Evolutionary conservation across 768 basidiomycete species (phyloP).

Genomic region (Lepiota subincarnata): DNA sequence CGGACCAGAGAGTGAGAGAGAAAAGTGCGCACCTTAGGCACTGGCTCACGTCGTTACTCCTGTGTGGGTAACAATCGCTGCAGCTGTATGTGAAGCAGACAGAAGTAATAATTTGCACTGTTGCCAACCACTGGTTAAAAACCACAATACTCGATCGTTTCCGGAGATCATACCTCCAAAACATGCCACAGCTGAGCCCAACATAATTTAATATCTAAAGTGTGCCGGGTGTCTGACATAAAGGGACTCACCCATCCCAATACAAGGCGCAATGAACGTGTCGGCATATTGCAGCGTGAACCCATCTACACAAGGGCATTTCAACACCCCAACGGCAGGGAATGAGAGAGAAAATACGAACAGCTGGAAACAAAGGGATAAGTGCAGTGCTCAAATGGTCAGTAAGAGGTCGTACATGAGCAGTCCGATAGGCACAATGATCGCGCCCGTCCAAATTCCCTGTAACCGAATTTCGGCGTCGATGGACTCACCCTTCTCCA

Average conservation of each 20-base stretch:
- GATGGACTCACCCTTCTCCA: slow-evolving; percentile 18
- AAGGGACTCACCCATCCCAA: slow-evolving; percentile 30
- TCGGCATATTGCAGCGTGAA: slow-evolving; percentile 28
- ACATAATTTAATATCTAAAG: neutral
- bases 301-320: slow-evolving; percentile 21
- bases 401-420: slow-evolving; percentile 23
- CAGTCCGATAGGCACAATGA: slow-evolving; percentile 30
- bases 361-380: neutral
- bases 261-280: slow-evolving; percentile 32
- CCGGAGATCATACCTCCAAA: slow-evolving; percentile 26
- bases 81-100: slow-evolving; percentile 36
- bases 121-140: neutral
- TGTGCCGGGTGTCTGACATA: neutral
- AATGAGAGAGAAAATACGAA: neutral
- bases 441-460: slow-evolving; percentile 33
- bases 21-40: slow-evolving; percentile 29
- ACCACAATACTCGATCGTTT: neutral
- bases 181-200: slow-evolving; percentile 26
- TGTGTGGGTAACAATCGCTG: slow-evolving; percentile 31
- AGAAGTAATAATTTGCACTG: slow-evolving; percentile 31
- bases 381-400: slow-evolving; percentile 8
- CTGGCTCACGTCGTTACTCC: slow-evolving; percentile 33
- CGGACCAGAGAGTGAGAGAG: neutral
- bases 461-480: slow-evolving; percentile 31
- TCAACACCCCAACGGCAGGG: neutral